Evolutionary conservation across 2,329 filamentous ascomycete species (phyloP), one percentile per base, ranked within the genome.

Genomic region (Celoporthe dispersa): DNA sequence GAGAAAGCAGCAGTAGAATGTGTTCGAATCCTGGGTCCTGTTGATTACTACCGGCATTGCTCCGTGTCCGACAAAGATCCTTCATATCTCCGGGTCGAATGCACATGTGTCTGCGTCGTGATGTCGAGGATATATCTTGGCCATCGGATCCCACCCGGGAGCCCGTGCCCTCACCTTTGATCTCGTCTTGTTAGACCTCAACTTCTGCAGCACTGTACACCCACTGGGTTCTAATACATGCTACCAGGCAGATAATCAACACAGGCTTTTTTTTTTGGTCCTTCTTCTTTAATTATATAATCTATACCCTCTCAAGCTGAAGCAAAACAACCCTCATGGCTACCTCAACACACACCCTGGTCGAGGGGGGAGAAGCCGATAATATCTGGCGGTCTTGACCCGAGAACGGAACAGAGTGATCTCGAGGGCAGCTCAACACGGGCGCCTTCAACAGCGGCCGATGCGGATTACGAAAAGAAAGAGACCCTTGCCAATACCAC

Each of bases 381-480:
- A 9, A 28, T 16, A 31, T 16, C 39, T n/a, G 60, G 59, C 12
- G 28, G 64, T 12, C 65, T 70, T 7, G 68, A 68, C n/a, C 51
- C 61, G 14, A 65, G 62, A 41, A 31, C 22, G 51, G 69, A 66
- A 1, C 62, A 69, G 1, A 69, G 67, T 33, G 69, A 71, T 28
- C 59, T 71, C 48, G 67, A 71, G 8, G 39, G 39, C 37, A 48
- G 53, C 14, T 69, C 69, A 12, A 71, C 69, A 1, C 66, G 67
- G 25, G 69, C 67, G 12, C 67, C 69, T 1, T 69, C 69, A 25
- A 69, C 62, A n/a, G 53, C 33, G 6, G 41, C 67, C 14, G 63
- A 66, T 5, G 3, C 64, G 2, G 66, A 71, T 12, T 51, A 67
- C 19, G 59, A 68, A 11, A 71, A 69, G 59, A 64, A 55, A 28